Percentiles rank a stretch among this genome's conserved stretches.
These are phyloP conservation scores for Metschnikowia cubensis DNA, from an alignment of 805 yeast species.

Conservation along the genomic window DNA sequence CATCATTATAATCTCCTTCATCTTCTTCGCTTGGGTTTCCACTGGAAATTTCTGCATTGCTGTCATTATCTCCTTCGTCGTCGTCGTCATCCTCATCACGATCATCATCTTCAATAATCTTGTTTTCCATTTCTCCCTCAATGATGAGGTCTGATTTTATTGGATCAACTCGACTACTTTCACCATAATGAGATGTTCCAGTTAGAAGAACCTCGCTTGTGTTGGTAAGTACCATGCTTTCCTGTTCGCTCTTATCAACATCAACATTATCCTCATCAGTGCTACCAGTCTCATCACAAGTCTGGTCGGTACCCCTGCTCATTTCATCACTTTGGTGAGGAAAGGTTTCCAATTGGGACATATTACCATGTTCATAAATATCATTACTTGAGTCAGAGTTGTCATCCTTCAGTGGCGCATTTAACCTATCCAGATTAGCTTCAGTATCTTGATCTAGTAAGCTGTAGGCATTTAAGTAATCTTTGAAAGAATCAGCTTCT, in stretches of 20 bases:
- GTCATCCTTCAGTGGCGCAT: neutral
- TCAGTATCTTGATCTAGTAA: neutral
- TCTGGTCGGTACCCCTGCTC: neutral
- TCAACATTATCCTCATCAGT: neutral
- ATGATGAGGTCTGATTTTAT: neutral
- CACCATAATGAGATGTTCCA: neutral
- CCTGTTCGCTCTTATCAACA: neutral
- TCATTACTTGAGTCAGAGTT: neutral
- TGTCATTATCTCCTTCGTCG: slow-evolving; percentile 2
- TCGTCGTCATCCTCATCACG: neutral
- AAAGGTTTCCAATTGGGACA: neutral
- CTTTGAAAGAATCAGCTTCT: neutral
- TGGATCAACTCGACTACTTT: neutral
- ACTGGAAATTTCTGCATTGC: neutral
- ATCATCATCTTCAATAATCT: no score
- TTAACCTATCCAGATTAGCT: neutral
- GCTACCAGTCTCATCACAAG: neutral
- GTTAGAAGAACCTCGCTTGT: neutral
- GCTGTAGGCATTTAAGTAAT: neutral
- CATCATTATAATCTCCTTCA: slow-evolving; percentile 13
- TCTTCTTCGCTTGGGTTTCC: slow-evolving; percentile 11
- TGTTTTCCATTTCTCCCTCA: neutral
- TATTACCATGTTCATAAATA: neutral
- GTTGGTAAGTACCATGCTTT: neutral
- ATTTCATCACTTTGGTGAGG: neutral